phyloP scores from a whole-genome alignment of 2,329 filamentous ascomycete species.

The Botrytis pseudocinerea region DNA sequence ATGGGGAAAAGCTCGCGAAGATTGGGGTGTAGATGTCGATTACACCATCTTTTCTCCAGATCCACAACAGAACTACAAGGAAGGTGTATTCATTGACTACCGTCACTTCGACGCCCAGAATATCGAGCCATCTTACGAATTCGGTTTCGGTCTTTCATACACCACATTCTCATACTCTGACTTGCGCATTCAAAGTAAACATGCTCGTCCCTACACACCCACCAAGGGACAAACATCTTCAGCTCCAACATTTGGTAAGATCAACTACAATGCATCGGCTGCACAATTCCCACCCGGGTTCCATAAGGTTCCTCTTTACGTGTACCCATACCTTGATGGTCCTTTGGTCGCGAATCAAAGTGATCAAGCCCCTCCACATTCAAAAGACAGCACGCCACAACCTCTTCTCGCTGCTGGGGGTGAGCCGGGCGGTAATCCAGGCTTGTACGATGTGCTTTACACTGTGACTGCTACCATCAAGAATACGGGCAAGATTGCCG shows the following conservation, averaged over 20 bases:
- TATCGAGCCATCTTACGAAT: slow-evolving; percentile 73
- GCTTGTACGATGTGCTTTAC: slow-evolving; percentile 56
- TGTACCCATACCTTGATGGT: slow-evolving; percentile 56
- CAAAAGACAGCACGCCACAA: slow-evolving; percentile 48
- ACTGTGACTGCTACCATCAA: slow-evolving; percentile 53
- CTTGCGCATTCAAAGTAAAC: slow-evolving; percentile 47
- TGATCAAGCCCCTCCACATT: slow-evolving; percentile 42
- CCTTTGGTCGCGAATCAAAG: slow-evolving; percentile 40
- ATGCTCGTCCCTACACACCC: slow-evolving; percentile 44
- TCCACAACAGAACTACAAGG: slow-evolving; percentile 72
- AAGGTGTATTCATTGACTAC: slow-evolving; percentile 82
- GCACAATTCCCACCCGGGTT: slow-evolving; percentile 65
- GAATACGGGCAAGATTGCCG: slow-evolving; percentile 55
- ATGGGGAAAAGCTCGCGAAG: slow-evolving; percentile 57
- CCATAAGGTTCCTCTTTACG: slow-evolving; percentile 48
- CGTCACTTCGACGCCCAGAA: slow-evolving; percentile 66
- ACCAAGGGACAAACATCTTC: slow-evolving; percentile 61
- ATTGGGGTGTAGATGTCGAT: slow-evolving; percentile 46
- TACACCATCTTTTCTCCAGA: slow-evolving; percentile 47
- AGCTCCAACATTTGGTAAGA: slow-evolving; percentile 64
- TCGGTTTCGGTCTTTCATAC: slow-evolving; percentile 79
- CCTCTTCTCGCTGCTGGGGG: slow-evolving; percentile 50
- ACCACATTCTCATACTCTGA: slow-evolving; percentile 74
- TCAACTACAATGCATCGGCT: slow-evolving; percentile 60
- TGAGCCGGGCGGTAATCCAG: slow-evolving; percentile 53